Base-by-base conservation (phyloP, 208 protist genomes). In the Leishmania arabica region DNA sequence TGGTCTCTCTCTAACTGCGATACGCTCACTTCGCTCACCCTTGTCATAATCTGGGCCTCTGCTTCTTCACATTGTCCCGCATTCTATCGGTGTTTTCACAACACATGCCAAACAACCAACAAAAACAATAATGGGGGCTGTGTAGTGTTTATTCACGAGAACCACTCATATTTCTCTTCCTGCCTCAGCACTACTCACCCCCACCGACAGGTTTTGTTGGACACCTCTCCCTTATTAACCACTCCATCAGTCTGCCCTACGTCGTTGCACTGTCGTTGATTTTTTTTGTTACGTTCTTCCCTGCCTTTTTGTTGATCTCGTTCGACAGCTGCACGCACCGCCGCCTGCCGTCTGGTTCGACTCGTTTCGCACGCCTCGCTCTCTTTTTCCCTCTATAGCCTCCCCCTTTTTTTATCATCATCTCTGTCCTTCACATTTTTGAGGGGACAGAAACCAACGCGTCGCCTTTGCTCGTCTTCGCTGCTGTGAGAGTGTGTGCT, bases 51-150 rank as follows among this genome's bases (percentile, higher is more conserved):
- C 76, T 73, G 66, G 80, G 76, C 42, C 51, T 76, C 13, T n/a
- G 49, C 73, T 84, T 80, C 19, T 75, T 62, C 82, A 31, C 76
- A n/a, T 72, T 85, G 34, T 72, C 37, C 69, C 72, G 27, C 62
- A 47, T 76, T 34, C n/a, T 37, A 66, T 76, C 49, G 27, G 37
- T 78, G 40, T 79, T 5, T 15, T 1, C 8, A 49, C 40, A 47
- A 71, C 40, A 47, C 19, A 71, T 45, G 66, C 40, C 13, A 71
- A 71, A 71, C 34, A 40, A 71, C 34, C 13, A 27, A 3, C 34
- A n/a, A 40, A 11, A 34, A 1, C 45, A 47, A 47, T 47, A 47
- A n/a, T 71, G 66, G 8, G 34, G 40, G 3, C 21, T 42, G 21
- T 47, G 40, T 49, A 27, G 66, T 71, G 24, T 71, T 71, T 24